Evolutionary conservation across 2,329 filamentous ascomycete genomes (phyloP), one percentile per base, ranked within the genome.

Genomic region (Colletotrichum tofieldiae): DNA sequence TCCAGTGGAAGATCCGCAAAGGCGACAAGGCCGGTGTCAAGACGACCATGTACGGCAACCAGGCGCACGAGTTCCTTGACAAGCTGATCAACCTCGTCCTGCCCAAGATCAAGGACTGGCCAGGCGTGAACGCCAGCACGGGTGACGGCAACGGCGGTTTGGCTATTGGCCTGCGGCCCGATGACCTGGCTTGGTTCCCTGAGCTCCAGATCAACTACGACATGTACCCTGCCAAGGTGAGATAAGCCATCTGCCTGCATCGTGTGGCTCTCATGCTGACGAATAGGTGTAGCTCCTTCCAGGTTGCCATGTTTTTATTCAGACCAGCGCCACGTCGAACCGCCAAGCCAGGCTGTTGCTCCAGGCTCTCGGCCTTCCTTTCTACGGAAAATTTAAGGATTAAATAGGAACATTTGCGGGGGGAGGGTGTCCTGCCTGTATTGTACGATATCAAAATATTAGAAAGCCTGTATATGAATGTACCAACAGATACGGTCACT

Each of bases 191-290:
- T 62, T 86, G 94, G 75, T 99, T 98, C 84, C 96, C 96, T 0
- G 96, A 99, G 85, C 90, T 99, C 56, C 95, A 98, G 83, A 91
- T 94, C 77, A 98, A 98, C 85, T 98, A 96, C 80, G 94, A 97
- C 84, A 88, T 90, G 84, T 91, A 90, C 77, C 89, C 88, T 55
- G 82, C 87, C 67, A 86, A 86, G 72, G 76, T 77, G 43, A 73
- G 65, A 52, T 49, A 55, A 20, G 8, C 20, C 35, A 26, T 60
- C 45, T 73, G 75, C 39, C 29, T 64, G 37, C 8, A 8, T 58
- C 65, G 91, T 89, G 81, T 92, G 91, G 76, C 89, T 89, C 5
- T 86, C 26, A 35, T 59, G 61, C 73, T 75, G 49, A 74, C 90
- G 89, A 59, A 37, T 41, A 9, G 3, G 0, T 47, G 1, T 26